Base-by-base conservation (phyloP, 2,329 filamentous ascomycete genomes). In the Lecanicillium sp. region DNA sequence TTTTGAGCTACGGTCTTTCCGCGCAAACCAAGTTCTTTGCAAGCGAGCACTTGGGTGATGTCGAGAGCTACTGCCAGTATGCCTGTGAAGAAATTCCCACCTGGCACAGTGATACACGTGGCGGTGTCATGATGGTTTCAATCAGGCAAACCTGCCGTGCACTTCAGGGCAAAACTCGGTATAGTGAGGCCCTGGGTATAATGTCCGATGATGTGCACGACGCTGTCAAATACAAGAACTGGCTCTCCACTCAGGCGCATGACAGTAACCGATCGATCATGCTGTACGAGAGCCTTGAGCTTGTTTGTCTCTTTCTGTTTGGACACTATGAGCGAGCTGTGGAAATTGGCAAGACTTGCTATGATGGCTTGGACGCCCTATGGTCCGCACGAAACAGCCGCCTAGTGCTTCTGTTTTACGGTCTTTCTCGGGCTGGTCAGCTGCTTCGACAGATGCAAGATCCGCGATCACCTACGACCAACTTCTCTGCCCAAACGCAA, bases 81-180 rank as follows among this genome's bases (percentile, higher is more conserved):
- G 73, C 78, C n/a, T 82, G 80, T 43, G 75, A 87, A 44, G 84
- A 88, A 45, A 75, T 85, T 42, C 75, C 76, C 2, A 77, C 81
- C 35, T 89, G 84, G 84, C 67, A 78, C 33, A 65, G 71, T 32
- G 84, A 88, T 49, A 72, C 81, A 2, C 71, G 83, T 42, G 85
- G 85, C 13, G 85, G 85, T 3, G 77, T 78, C 1, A 65, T 87
- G 37, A 63, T 89, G 6, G 74, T 83, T 43, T 71, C 74, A 3
- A 67, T 81, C 4, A 66, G 80, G 35, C 84, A 89, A 53, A 70
- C 75, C 17, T 74, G 71, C 36, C 74, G 82, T 35, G 81, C 85
- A 16, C 60, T 89, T 15, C 82, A 87, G 54, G 85, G 85, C 38
- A 89, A 87, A 56, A 89, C 85, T 0, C 59, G 59, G 9, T 59